Conservation (phyloP, 2,329 filamentous ascomycete genomes). For the Didymosphaeria variabile region DNA sequence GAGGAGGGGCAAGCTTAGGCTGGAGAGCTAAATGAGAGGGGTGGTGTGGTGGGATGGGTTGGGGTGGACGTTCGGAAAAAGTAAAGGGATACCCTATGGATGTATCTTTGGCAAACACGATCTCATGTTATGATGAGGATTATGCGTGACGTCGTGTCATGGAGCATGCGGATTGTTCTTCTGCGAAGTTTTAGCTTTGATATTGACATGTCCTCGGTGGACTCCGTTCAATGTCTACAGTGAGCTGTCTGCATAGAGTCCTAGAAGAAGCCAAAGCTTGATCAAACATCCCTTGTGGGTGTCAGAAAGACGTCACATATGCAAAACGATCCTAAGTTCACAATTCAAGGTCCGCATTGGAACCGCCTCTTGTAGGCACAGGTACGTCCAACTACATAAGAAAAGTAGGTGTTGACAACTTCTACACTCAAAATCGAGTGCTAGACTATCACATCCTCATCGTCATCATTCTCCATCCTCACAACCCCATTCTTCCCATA, state of each 20-base stretch:
- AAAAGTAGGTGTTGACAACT: background rate
- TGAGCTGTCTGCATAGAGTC: no score
- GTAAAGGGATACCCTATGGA: conserved; percentile 16
- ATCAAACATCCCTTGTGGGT: no score
- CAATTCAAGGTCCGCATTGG: background rate
- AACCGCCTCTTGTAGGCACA: background rate
- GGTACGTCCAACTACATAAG: background rate
- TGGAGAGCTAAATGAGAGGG: conserved; percentile 29
- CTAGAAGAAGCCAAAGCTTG: no score
- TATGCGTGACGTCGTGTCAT: no score
- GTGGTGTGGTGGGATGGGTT: background rate
- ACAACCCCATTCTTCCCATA: background rate
- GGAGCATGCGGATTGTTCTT: no score
- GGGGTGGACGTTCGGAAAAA: background rate
- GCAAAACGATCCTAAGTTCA: no score
- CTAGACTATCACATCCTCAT: background rate
- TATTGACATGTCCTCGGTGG: no score
- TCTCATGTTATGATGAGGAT: no score
- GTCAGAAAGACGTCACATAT: no score
- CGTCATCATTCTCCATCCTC: background rate
- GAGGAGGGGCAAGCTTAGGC: conserved; percentile 57
- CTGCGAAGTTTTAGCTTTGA: background rate
- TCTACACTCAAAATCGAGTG: background rate
- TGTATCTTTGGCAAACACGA: background rate
- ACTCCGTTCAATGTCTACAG: no score